Evolutionary conservation across 768 basidiomycete genomes (phyloP), one percentile per base, ranked within the genome.

Genomic region (Tubosaeta sp.): DNA sequence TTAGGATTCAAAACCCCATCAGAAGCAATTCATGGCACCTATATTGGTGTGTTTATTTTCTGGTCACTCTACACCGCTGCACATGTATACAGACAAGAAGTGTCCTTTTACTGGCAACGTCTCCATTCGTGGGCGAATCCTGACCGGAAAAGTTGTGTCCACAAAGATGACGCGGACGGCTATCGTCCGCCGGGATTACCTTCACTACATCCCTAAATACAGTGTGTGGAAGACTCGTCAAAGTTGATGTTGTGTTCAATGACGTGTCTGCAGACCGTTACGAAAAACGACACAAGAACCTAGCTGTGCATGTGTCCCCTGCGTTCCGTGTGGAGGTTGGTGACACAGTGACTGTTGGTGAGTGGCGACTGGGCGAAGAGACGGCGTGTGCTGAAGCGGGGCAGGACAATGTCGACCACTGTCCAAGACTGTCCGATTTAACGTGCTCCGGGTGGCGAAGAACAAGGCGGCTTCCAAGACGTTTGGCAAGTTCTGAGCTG

Each of bases 121-220:
- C 65, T 98, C 97, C 51, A 99, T 99, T 72, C 95, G 97, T 69
- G 97, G 97, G 51, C 95, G 97, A 65, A 99, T 99, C 76, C 78
- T 99, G 57, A 95, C 94, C 46, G 97, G 97, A 72, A 91, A 91
- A 72, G 95, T 99, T 57, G 79, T 97, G 56, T 98, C 95, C 48
- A 97, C 95, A 43, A 99, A 99, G 82, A 98, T 99, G 97, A 95
- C 88, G 71, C 91, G 95, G 70, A 98, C 97, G 54, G 82, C 97
- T 70, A 84, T 98, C 75, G 93, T 99, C 76, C 94, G 97, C 59
- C 80, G 89, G 59, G 89, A 93, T 74, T 92, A 92, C 74, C 83
- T 94, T 44, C 91, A 94, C 77, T 98, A 94, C 77, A 83, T 99
- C 72, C 92, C 95, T 61, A 99, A 99, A 81, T 99, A 98, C 83